Percentiles rank a stretch among this genome's conserved stretches.
These are phyloP conservation scores for Cryptosporidium parvum DNA, from an alignment of 169 alveolate genomes.

Conservation along the genomic window DNA sequence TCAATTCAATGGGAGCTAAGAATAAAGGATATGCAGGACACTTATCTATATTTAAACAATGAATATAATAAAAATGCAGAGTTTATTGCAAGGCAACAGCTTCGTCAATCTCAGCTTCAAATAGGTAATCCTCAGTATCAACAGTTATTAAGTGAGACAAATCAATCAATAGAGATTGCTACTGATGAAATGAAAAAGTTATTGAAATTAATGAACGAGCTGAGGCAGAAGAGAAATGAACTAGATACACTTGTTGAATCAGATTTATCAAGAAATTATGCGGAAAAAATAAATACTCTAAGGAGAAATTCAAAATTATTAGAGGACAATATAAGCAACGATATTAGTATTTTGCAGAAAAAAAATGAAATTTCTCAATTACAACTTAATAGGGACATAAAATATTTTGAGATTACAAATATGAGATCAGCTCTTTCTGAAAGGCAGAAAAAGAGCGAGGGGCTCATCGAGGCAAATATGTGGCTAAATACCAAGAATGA, in stretches of 20 bases:
- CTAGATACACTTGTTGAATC: conserved; percentile 64
- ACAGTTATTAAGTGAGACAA: conserved; percentile 52
- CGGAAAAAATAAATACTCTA: conserved; percentile 43
- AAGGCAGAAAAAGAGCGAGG: conserved; percentile 44
- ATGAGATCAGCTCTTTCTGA: conserved; percentile 42
- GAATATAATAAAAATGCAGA: conserved; percentile 60
- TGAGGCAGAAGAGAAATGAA: conserved; percentile 70
- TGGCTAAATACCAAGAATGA: conserved; percentile 50
- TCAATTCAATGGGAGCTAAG: conserved; percentile 72
- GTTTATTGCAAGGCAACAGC: conserved; percentile 62
- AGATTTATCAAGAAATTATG: conserved; percentile 63
- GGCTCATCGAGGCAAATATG: conserved; percentile 52
- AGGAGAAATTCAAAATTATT: conserved; percentile 51
- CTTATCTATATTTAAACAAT: conserved; percentile 45
- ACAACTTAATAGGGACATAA: conserved; percentile 57
- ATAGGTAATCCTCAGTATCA: conserved; percentile 45
- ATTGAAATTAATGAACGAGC: conserved; percentile 52
- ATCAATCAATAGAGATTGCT: conserved; percentile 44
- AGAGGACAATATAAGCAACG: conserved; percentile 48
- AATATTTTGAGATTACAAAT: conserved; percentile 68
- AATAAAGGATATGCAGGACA: conserved; percentile 69
- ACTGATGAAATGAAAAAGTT: conserved; percentile 66
- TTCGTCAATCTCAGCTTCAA: conserved; percentile 70
- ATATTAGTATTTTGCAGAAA: conserved; percentile 51
- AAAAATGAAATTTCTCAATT: conserved; percentile 50